Conservation (phyloP, 306 rosid genomes). For the Glycine latifolia region DNA sequence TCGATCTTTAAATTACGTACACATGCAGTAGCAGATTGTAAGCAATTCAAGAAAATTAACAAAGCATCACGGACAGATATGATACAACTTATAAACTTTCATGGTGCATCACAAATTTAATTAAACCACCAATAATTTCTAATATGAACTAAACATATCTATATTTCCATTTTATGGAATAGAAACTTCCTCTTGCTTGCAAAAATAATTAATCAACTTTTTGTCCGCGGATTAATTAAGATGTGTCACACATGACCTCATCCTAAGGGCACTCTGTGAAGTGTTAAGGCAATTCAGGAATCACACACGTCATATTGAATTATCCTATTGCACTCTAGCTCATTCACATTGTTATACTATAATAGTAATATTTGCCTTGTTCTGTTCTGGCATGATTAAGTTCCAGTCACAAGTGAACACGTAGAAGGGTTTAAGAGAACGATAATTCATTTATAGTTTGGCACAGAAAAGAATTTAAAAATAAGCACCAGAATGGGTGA, state of each 20-base stretch:
- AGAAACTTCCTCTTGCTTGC: slow-evolving; percentile 26
- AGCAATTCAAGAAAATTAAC: slow-evolving; percentile 1
- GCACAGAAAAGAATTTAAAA: slow-evolving; percentile 2
- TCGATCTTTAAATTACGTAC: slow-evolving; percentile 11
- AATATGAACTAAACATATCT: slow-evolving; percentile 22
- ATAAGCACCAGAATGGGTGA: no score
- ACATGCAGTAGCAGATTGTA: background rate
- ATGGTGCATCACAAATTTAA: slow-evolving; percentile 26
- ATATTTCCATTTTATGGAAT: slow-evolving; percentile 4
- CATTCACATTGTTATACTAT: slow-evolving; percentile 9
- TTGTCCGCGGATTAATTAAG: background rate
- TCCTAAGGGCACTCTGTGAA: background rate
- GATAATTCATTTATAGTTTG: slow-evolving; percentile 3
- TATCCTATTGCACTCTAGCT: background rate
- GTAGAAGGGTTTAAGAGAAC: slow-evolving; percentile 30
- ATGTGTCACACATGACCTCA: slow-evolving; percentile 32
- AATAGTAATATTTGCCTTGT: slow-evolving; percentile 24
- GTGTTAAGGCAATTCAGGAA: slow-evolving; percentile 7
- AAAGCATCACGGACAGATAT: slow-evolving; percentile 19
- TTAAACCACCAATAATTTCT: slow-evolving; percentile 5
- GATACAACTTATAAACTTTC: background rate
- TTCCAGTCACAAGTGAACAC: slow-evolving; percentile 30
- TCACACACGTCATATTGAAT: slow-evolving; percentile 38
- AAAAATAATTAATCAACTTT: background rate
- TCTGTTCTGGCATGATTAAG: slow-evolving; percentile 16